Conservation (phyloP, 805 yeast genomes). For the Spathaspora boniae region DNA sequence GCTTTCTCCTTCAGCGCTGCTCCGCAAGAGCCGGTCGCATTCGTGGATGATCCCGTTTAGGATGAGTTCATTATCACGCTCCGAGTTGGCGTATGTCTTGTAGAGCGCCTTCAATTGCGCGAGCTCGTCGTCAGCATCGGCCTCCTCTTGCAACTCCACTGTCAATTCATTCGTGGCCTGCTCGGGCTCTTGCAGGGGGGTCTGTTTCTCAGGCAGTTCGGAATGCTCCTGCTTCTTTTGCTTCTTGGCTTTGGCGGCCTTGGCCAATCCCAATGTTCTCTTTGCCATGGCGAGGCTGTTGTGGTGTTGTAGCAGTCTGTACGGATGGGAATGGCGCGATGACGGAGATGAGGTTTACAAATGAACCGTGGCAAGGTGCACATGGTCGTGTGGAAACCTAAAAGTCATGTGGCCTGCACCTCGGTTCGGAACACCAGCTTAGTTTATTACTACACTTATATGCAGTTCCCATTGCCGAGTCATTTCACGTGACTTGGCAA, state of each 20-base stretch:
- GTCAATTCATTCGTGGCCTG: conserved; percentile 24
- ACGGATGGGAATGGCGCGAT: too few species aligned
- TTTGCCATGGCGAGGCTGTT: conserved; percentile 18
- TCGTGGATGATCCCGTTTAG: conserved; percentile 89
- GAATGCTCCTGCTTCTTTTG: conserved; percentile 26
- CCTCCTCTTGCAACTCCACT: conserved; percentile 67
- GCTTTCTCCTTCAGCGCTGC: conserved; percentile 16
- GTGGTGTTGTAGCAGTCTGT: too few species aligned
- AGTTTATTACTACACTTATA: too few species aligned
- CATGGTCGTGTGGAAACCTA: too few species aligned
- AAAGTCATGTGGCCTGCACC: too few species aligned
- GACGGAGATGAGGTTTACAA: too few species aligned
- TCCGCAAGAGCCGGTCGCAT: conserved; percentile 74
- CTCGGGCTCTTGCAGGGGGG: conserved; percentile 7
- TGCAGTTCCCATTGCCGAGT: too few species aligned
- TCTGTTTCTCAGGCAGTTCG: conserved; percentile 6
- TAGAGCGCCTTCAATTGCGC: conserved; percentile 73
- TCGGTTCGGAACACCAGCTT: too few species aligned
- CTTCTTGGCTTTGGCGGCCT: conserved; percentile 47
- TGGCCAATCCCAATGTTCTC: conserved; percentile 40
- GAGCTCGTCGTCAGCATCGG: conserved; percentile 75
- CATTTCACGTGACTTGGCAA: too few species aligned
- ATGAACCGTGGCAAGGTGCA: too few species aligned
- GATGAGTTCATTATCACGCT: conserved; percentile 59
- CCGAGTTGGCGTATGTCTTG: conserved; percentile 55